Percentiles rank a stretch among this genome's conserved stretches.
Conservation (phyloP, 1,284 basidiomycete genomes). For the Ustilago crameri region DNA sequence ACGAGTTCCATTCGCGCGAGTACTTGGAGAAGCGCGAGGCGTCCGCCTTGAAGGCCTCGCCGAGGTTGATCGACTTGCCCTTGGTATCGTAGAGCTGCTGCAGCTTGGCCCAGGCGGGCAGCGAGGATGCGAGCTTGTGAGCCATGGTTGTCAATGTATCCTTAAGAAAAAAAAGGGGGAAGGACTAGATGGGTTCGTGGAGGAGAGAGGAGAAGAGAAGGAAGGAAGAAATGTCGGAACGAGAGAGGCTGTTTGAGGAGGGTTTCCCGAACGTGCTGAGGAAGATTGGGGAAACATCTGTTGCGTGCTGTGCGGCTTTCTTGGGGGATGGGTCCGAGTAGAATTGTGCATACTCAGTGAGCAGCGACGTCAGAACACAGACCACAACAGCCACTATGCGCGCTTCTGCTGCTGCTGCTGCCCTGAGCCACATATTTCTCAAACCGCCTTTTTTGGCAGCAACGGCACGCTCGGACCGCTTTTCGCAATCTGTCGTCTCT, state of each 20-base stretch:
- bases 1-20: constrained; percentile 78
- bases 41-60: constrained; percentile 90
- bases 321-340: too few species aligned
- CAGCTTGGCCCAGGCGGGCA: constrained; percentile 86
- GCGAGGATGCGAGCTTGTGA: constrained; percentile 56
- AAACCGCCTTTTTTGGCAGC: too few species aligned
- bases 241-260: neutral
- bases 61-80: constrained; percentile 80
- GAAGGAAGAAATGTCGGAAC: constrained; percentile 3
- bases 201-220: constrained; percentile 2
- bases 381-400: neutral
- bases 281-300: constrained; percentile 5
- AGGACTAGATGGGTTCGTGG: constrained; percentile 2
- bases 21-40: constrained; percentile 85
- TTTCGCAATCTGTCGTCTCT: neutral
- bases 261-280: neutral
- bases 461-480: constrained; percentile 43
- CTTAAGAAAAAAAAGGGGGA: neutral
- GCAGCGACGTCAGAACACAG: neutral
- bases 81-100: constrained; percentile 84
- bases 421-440: too few species aligned
- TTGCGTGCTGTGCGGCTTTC: too few species aligned
- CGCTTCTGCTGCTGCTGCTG: too few species aligned
- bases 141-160: constrained; percentile 27
- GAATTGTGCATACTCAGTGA: too few species aligned